Base-by-base conservation (phyloP, 495 filamentous ascomycete species). In the Penicillium daleae region DNA sequence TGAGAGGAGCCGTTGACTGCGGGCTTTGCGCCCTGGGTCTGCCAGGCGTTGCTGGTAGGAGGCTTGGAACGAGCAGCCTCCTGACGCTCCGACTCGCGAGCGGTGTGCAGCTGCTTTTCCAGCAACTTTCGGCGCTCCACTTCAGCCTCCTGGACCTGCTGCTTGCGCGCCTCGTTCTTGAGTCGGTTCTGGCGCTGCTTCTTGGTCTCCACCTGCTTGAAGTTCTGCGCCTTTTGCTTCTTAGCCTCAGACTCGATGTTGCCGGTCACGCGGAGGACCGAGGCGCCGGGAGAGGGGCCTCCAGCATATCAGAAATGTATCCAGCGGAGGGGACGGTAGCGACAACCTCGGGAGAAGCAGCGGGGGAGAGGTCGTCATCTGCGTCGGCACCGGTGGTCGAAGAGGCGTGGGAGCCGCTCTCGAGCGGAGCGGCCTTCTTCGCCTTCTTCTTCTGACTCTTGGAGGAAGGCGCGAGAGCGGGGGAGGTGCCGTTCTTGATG, bases 241-340 rank as follows among this genome's bases (percentile, higher is more conserved):
- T 88, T 89, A 48, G 85, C 75, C 66, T 86, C 83, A 46, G 78
- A 78, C 64, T 89, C 85, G 32, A 84, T 79, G 6, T 82, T 76
- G 44, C 87, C 86, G 46, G 89, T 93, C 48, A 97, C 76, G 22
- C 90, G 87, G 37, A 97, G 83, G 40, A 92, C 87, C 6, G 88
- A 87, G n/a, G 91, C 89, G 22, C 82, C 90, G 39, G 86, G 70
- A 21, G 86, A 71, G 83, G 79, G 19, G 90, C 79, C 76, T 95
- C 92, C 22, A 97, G 86, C 92, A 97, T 97, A 72, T 97, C 92
- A 51, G 88, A 88, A 49, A 96, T 85, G 67, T 87, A 91, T 19
- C 81, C 83, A 40, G 76, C 80, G 42, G 74, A 74, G 17, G 82
- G 73, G 24, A 77, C 83, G 26, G 89, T 83, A 44, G 77, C 74